Evolutionary conservation across 208 protist species (phyloP), one percentile per base, ranked within the genome.

Genomic region (Trypanosoma platydactyli): DNA sequence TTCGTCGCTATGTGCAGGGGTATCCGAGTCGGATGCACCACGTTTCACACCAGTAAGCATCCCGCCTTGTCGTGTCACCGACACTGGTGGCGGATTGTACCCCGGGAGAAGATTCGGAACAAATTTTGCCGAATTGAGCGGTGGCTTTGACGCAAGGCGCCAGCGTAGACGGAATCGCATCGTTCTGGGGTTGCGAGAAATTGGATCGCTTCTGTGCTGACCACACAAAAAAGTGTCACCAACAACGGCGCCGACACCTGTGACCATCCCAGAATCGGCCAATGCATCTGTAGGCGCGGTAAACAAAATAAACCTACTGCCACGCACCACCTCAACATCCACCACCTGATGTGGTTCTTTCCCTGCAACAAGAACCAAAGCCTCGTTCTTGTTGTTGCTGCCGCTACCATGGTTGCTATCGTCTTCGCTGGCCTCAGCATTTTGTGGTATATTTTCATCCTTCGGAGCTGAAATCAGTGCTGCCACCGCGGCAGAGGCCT

Each of bases 161-260:
- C 86, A 94, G 16, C 66, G 88, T 52, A 94, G 70, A 9, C 88
- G 84, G 16, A 88, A 74, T 6, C 77, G 75, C 71, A 83, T 80
- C 12, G 69, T 86, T 18, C 58, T 25, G 24, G 59, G 40, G 63
- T 79, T 30, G n/a, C 71, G 56, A 15, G 75, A 81, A 15, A 85
- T 53, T 1, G 63, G 53, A 15, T 27, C 1, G 41, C 46, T 57
- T 22, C 38, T 48, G 44, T 59, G 68, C 57, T 61, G 58, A 54
- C 69, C 69, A 67, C 69, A 75, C 9, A 60, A 15, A 58, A 75
- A 75, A 0, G 62, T 67, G 33, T 75, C 69, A 20, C 69, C 69
- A 42, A 40, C 45, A 18, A 75, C 44, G 0, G 24, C 5, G 46
- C 69, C 69, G 7, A 59, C 53, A 41, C 38, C 42, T 27, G 50